These are phyloP conservation scores for Myriosclerotinia scirpicola DNA, from an alignment of 2,329 filamentous ascomycete genomes.

Conservation along the genomic window DNA sequence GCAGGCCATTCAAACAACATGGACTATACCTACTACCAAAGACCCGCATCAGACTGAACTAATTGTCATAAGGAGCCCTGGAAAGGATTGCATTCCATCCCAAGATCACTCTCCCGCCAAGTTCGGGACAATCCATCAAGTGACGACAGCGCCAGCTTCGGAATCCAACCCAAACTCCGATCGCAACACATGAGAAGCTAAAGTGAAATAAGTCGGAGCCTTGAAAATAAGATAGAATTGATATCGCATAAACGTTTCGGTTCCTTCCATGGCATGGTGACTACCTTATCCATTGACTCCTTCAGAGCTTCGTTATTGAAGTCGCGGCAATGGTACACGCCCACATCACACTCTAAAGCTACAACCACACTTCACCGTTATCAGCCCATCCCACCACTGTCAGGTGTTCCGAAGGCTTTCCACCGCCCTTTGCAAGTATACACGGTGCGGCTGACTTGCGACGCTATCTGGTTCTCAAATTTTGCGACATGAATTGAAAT, in stretches of 20 bases:
- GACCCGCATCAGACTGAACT: no score
- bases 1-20: background rate
- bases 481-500: background rate
- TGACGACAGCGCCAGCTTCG: background rate
- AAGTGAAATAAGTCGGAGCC: no score
- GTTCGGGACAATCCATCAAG: background rate
- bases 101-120: background rate
- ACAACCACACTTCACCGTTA: conserved; percentile 9
- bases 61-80: background rate
- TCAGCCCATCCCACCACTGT: conserved; percentile 1
- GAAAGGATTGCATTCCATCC: background rate
- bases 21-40: background rate
- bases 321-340: background rate
- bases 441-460: conserved; percentile 12
- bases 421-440: background rate
- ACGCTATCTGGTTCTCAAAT: background rate
- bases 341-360: background rate
- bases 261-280: background rate
- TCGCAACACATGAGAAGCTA: background rate
- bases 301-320: background rate
- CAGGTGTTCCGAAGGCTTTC: conserved; percentile 1
- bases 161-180: background rate
- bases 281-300: background rate
- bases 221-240: background rate
- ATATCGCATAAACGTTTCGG: background rate